A percentile compares a stretch with the other conserved stretches of the same genome.
Evolutionary conservation across 225 moss, liverwort and hornwort genomes (phyloP).

Genomic region (Takakia lepidozioides): DNA sequence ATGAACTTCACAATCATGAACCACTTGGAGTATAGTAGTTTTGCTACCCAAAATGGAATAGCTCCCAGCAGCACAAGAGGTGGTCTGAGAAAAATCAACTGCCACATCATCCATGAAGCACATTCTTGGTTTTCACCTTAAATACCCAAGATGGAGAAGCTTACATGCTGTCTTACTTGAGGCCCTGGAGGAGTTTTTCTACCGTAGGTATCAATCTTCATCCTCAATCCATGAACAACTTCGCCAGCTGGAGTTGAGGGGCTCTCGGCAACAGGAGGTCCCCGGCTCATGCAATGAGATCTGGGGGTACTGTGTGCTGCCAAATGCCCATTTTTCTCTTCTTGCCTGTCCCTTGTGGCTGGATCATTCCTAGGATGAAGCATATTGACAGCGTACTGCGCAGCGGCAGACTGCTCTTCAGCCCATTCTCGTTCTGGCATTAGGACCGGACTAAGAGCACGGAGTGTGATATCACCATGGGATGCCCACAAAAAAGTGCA

Average conservation of each 20-base stretch:
- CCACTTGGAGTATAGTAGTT: no score
- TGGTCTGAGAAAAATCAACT: no score
- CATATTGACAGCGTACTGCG: constrained; percentile 31
- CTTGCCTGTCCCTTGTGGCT: constrained; percentile 28
- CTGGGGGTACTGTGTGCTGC: constrained; percentile 39
- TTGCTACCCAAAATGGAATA: no score
- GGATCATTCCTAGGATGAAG: constrained; percentile 11
- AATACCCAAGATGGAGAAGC: not conserved
- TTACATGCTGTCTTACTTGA: constrained; percentile 55
- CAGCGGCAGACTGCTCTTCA: constrained; percentile 42
- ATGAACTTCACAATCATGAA: no score
- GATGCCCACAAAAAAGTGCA: no score
- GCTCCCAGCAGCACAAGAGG: no score
- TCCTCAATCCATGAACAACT: constrained; percentile 49
- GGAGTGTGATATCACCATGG: no score
- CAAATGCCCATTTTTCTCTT: constrained; percentile 24
- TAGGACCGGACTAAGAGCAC: constrained; percentile 26
- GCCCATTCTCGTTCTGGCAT: constrained; percentile 46
- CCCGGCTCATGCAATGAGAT: constrained; percentile 37
- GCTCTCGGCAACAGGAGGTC: constrained; percentile 50
- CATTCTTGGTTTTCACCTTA: no score
- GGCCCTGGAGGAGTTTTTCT: constrained; percentile 39
- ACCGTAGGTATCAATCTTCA: constrained; percentile 34
- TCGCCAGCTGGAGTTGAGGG: constrained; percentile 67
- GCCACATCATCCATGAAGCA: no score